Evolutionary conservation across 257 asterid species (phyloP).

Genomic region (Solanum phureja): DNA sequence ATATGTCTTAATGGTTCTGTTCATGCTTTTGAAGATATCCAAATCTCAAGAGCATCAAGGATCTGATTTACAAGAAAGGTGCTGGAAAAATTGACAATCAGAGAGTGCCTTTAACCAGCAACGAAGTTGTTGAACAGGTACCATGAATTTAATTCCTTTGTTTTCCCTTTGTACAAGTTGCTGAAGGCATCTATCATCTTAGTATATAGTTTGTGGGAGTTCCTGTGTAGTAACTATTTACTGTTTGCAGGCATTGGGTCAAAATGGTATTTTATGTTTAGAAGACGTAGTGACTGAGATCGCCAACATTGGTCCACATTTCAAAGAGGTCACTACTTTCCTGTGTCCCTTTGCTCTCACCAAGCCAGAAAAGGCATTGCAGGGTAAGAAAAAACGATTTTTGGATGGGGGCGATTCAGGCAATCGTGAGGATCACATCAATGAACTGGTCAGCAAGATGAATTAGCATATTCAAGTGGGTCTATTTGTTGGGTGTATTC

Average conservation of each 20-base stretch:
- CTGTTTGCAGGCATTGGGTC: slow-evolving; percentile 52
- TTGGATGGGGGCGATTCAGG: slow-evolving; percentile 94
- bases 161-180: not conserved
- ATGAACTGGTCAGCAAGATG: slow-evolving; percentile 69
- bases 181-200: not conserved
- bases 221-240: not conserved
- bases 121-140: slow-evolving; percentile 81
- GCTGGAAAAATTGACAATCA: slow-evolving; percentile 50
- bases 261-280: slow-evolving; percentile 60
- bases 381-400: slow-evolving; percentile 63
- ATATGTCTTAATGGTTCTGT: not conserved
- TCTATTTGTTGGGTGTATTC: not conserved
- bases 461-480: slow-evolving; percentile 32
- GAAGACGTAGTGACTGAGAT: slow-evolving; percentile 83
- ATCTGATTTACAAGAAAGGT: slow-evolving; percentile 87
- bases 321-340: slow-evolving; percentile 47
- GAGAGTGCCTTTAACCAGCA: slow-evolving; percentile 74
- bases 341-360: slow-evolving; percentile 67
- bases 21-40: slow-evolving; percentile 51
- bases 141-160: not conserved
- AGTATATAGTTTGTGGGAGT: not conserved
- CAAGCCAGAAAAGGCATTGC: slow-evolving; percentile 72
- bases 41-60: slow-evolving; percentile 73
- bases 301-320: slow-evolving; percentile 51
- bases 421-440: slow-evolving; percentile 55